These are phyloP conservation scores for Apophysomyces variabilis DNA, from an alignment of 371 early-diverging fungal genomes.

Conservation along the genomic window DNA sequence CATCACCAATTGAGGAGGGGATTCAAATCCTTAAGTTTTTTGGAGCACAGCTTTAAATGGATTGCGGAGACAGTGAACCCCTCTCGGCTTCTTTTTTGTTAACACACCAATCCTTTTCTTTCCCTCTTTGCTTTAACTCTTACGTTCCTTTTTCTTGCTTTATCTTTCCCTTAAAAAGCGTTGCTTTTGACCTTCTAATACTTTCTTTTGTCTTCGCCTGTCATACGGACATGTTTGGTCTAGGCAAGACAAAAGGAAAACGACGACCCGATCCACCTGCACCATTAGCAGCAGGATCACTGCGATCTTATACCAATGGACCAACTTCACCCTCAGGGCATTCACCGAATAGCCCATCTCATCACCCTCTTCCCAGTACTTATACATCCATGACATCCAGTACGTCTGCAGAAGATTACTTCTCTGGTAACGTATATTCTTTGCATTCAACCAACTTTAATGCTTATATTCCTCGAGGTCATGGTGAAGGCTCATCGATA, in stretches of 20 bases:
- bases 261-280: conserved; percentile 9
- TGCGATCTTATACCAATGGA: conserved; percentile 5
- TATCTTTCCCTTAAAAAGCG: not conserved
- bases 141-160: conserved; percentile 11
- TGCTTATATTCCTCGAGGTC: not conserved
- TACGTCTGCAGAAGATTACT: not conserved
- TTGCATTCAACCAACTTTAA: not conserved
- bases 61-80: conserved; percentile 2
- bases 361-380: conserved; percentile 1
- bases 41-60: not conserved
- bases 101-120: not conserved
- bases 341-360: conserved; percentile 5
- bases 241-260: conserved; percentile 8
- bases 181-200: not conserved
- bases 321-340: conserved; percentile 4
- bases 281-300: conserved; percentile 5
- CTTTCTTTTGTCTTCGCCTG: not conserved
- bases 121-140: conserved; percentile 1
- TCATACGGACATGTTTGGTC: conserved; percentile 6
- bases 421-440: conserved; percentile 2
- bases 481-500: conserved; percentile 4
- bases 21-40: not conserved
- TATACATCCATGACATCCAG: conserved; percentile 11
- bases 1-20: not conserved
- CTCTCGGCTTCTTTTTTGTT: conserved; percentile 2